Conservation (phyloP, 257 asterid species). For the Solanum clarkiae region DNA sequence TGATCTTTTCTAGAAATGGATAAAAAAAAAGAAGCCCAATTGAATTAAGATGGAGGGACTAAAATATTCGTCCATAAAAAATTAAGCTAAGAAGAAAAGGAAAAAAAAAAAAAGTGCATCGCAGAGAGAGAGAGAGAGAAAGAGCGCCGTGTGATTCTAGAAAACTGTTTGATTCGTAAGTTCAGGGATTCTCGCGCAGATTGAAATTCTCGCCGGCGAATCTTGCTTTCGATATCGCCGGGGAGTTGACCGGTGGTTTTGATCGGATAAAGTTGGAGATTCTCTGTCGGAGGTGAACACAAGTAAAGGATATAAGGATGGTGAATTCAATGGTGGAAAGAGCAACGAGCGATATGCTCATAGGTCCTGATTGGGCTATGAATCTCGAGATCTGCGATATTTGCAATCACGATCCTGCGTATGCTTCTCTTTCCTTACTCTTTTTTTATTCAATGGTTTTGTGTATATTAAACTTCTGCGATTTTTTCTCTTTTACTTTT, state of each 20-base stretch:
- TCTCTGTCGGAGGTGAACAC: neutral
- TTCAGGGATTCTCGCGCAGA: neutral
- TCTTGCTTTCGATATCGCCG: constrained; percentile 2
- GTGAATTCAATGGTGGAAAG: constrained; percentile 92
- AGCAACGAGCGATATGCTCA: constrained; percentile 93
- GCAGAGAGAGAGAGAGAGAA: neutral
- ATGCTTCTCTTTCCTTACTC: constrained; percentile 12
- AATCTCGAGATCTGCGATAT: constrained; percentile 96
- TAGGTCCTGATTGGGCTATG: constrained; percentile 99
- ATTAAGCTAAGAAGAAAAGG: neutral
- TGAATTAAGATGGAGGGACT: neutral
- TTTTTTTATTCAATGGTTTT: neutral
- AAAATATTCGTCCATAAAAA: neutral
- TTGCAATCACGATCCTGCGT: constrained; percentile 96
- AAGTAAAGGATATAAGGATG: constrained; percentile 26
- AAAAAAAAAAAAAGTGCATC: neutral
- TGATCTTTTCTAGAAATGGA: neutral
- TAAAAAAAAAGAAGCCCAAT: neutral
- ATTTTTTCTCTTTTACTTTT: neutral
- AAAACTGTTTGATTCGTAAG: neutral
- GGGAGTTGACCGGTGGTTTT: constrained; percentile 2
- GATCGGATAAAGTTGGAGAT: neutral
- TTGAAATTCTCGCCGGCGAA: neutral
- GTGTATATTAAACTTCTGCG: neutral
- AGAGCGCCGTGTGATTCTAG: neutral